Conservation (phyloP, 768 basidiomycete species). For the Boletus subparvulus region DNA sequence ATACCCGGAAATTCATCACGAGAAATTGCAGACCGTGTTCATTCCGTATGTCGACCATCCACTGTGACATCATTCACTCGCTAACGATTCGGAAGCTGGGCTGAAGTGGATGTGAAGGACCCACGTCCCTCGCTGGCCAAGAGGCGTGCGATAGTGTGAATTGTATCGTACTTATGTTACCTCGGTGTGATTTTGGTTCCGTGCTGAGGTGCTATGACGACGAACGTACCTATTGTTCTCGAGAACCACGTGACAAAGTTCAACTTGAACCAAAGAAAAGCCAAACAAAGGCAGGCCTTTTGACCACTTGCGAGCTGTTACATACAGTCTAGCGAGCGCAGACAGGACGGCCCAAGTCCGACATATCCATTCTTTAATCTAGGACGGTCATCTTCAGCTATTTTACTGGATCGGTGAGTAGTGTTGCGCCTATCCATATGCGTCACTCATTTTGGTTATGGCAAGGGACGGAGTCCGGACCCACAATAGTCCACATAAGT, state of each 20-base stretch:
- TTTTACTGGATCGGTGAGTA: constrained; percentile 14
- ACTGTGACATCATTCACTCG: not conserved
- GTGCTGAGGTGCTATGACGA: constrained; percentile 11
- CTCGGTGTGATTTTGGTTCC: not conserved
- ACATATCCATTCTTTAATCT: constrained; percentile 6
- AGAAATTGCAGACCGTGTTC: constrained; percentile 58
- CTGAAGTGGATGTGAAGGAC: constrained; percentile 20
- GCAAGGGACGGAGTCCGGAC: constrained; percentile 45
- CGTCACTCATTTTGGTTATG: constrained; percentile 30
- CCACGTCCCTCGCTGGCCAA: constrained; percentile 22
- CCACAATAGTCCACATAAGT: constrained; percentile 48
- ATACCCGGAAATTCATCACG: constrained; percentile 70
- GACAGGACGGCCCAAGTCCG: constrained; percentile 24
- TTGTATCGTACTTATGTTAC: not conserved
- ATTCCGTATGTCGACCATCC: constrained; percentile 47
- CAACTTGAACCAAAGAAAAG: constrained; percentile 55
- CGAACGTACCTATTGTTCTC: constrained; percentile 11
- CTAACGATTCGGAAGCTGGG: constrained; percentile 24
- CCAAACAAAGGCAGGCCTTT: constrained; percentile 29
- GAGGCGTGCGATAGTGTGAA: constrained; percentile 16
- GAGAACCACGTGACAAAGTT: constrained; percentile 37
- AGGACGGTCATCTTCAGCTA: constrained; percentile 12
- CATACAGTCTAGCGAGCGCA: not conserved
- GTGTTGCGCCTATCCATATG: not conserved
- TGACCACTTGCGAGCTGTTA: constrained; percentile 7